A percentile compares a stretch with the other conserved stretches of the same genome.
Evolutionary conservation across 2,329 filamentous ascomycete species (phyloP).

Genomic region (Xylariaceae sp.): DNA sequence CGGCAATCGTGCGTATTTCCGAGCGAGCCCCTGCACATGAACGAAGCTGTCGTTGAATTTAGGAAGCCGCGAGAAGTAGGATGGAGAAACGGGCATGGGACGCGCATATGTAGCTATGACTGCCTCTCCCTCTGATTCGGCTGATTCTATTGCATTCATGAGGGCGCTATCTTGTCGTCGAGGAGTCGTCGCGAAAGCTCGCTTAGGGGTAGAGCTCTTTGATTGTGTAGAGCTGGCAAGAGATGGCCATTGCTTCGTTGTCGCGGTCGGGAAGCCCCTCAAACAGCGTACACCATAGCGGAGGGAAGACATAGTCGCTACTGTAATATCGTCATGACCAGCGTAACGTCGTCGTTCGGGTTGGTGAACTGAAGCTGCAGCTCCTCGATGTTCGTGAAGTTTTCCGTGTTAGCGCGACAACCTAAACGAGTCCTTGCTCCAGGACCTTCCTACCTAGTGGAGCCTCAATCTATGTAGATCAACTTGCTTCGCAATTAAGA

Average conservation of each 20-base stretch:
- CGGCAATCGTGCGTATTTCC: slow-evolving; percentile 77
- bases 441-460: slow-evolving; percentile 4
- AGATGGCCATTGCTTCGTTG: slow-evolving; percentile 35
- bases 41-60: slow-evolving; percentile 87
- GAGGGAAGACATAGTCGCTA: slow-evolving; percentile 42
- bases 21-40: slow-evolving; percentile 72
- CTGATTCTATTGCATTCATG: slow-evolving; percentile 32
- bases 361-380: slow-evolving; percentile 6
- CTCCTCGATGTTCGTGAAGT: slow-evolving; percentile 17
- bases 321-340: slow-evolving; percentile 38
- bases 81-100: slow-evolving; percentile 81
- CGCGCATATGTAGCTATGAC: slow-evolving; percentile 61
- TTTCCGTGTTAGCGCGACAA: slow-evolving; percentile 15
- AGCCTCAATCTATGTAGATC: slow-evolving; percentile 4
- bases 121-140: slow-evolving; percentile 33
- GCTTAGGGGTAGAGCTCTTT: slow-evolving; percentile 28
- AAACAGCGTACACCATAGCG: slow-evolving; percentile 42
- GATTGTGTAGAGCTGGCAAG: slow-evolving; percentile 26
- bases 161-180: slow-evolving; percentile 19
- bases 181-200: slow-evolving; percentile 30
- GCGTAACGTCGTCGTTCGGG: background rate
- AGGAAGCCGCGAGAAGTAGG: slow-evolving; percentile 92
- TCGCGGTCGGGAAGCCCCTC: slow-evolving; percentile 35
- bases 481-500: slow-evolving; percentile 35
- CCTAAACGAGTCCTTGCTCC: too few relatives aligned